A percentile compares a stretch with the other conserved stretches of the same genome.
These are phyloP conservation scores for Penicillium pancosmium DNA, from an alignment of 495 filamentous ascomycete genomes.

Conservation along the genomic window DNA sequence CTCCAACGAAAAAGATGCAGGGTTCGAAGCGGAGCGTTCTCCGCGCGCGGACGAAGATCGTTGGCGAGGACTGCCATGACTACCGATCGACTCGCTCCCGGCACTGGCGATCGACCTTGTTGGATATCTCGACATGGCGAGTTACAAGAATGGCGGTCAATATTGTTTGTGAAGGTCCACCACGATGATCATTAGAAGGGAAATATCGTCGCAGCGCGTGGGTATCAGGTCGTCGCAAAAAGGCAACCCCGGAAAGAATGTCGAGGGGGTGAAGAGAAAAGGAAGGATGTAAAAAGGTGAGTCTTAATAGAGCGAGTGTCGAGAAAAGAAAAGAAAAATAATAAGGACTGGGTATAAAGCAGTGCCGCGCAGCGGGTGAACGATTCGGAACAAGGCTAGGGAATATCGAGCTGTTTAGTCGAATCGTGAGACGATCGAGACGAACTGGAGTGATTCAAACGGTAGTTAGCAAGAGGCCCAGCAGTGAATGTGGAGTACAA, in stretches of 20 bases:
- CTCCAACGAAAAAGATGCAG: conserved; percentile 23
- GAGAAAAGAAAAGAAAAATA: conserved; percentile 1
- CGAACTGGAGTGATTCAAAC: conserved; percentile 20
- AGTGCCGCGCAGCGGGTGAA: conserved; percentile 21
- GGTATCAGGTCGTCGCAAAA: conserved; percentile 25
- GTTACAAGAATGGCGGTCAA: neutral
- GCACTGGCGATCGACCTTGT: conserved; percentile 26
- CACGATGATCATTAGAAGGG: conserved; percentile 24
- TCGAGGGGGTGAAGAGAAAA: conserved; percentile 20
- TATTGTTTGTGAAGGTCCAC: neutral
- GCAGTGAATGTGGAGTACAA: conserved; percentile 6
- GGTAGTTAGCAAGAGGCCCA: conserved; percentile 17
- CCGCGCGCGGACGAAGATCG: conserved; percentile 20
- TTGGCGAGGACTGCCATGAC: conserved; percentile 14
- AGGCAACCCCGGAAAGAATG: conserved; percentile 11
- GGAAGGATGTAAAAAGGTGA: neutral
- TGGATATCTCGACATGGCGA: conserved; percentile 21
- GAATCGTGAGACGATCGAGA: conserved; percentile 18
- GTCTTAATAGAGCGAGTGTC: neutral
- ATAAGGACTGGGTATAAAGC: conserved; percentile 10
- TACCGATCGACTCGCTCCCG: conserved; percentile 24
- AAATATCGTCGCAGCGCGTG: conserved; percentile 21
- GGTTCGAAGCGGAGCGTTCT: conserved; percentile 24
- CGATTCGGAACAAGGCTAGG: conserved; percentile 25
- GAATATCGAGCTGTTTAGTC: conserved; percentile 17